Evolutionary conservation across 495 filamentous ascomycete species (phyloP).

Genomic region (Xylaria grammica): DNA sequence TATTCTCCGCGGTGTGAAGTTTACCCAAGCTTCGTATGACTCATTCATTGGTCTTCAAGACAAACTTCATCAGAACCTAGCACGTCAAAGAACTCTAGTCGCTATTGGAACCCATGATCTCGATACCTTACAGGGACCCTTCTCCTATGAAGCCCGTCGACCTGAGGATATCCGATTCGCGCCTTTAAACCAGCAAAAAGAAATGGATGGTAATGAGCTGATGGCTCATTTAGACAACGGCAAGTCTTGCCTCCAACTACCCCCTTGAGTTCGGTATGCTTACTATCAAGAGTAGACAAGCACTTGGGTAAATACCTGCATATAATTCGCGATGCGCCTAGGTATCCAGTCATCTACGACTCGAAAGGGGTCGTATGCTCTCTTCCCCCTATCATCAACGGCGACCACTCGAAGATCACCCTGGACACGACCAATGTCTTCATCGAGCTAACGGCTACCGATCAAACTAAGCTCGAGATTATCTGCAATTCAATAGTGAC

Average conservation of each 20-base stretch:
- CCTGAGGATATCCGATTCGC: slow-evolving; percentile 92
- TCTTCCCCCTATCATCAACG: slow-evolving; percentile 96
- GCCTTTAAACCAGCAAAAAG: slow-evolving; percentile 87
- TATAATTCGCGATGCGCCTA: slow-evolving; percentile 90
- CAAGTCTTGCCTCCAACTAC: slow-evolving; percentile 40
- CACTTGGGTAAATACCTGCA: slow-evolving; percentile 78
- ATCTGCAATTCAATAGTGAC: slow-evolving; percentile 92
- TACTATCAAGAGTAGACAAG: slow-evolving; percentile 60
- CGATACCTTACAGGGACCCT: slow-evolving; percentile 91
- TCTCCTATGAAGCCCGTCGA: slow-evolving; percentile 91
- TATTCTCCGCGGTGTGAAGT: slow-evolving; percentile 86
- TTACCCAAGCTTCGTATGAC: slow-evolving; percentile 88
- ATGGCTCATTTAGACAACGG: slow-evolving; percentile 94
- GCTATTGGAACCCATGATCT: slow-evolving; percentile 97
- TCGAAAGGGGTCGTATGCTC: slow-evolving; percentile 87
- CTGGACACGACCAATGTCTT: slow-evolving; percentile 89
- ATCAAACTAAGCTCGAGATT: slow-evolving; percentile 95
- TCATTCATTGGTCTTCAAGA: slow-evolving; percentile 98
- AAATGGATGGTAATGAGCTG: slow-evolving; percentile 85
- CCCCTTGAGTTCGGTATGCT: slow-evolving; percentile 72
- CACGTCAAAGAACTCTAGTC: slow-evolving; percentile 88
- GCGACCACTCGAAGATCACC: slow-evolving; percentile 93
- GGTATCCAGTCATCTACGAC: slow-evolving; percentile 97
- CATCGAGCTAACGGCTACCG: slow-evolving; percentile 96
- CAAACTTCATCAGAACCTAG: slow-evolving; percentile 96